Evolutionary conservation across 257 asterid species (phyloP).

Genomic region (Solanum neorickii): DNA sequence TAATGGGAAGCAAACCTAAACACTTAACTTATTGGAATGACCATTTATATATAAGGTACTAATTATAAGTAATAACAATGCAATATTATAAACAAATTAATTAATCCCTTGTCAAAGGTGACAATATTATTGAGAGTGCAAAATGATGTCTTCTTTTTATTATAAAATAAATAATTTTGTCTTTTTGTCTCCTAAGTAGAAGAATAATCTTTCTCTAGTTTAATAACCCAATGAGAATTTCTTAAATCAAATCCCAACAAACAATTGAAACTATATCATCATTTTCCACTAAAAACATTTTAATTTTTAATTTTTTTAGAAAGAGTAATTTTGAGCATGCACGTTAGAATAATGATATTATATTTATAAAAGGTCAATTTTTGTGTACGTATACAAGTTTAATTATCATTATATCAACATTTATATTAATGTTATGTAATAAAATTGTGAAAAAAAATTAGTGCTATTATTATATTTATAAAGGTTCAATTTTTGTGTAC

Average conservation of each 20-base stretch:
- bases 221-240: not conserved
- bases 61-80: not conserved
- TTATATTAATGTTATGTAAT: not conserved
- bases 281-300: not conserved
- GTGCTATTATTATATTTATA: not conserved
- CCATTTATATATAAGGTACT: not conserved
- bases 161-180: not conserved
- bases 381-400: not conserved
- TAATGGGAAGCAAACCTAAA: not conserved
- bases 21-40: not conserved
- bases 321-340: not conserved
- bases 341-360: not conserved
- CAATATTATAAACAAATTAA: not conserved
- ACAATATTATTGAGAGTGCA: not conserved
- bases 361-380: not conserved
- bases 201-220: not conserved
- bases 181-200: constrained; percentile 8
- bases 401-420: not conserved
- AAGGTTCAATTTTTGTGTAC: not conserved
- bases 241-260: not conserved
- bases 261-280: not conserved
- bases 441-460: not conserved
- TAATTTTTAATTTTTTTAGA: too few species aligned
- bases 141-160: not conserved
- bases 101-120: not conserved